A percentile compares a stretch with the other conserved stretches of the same genome.
phyloP scores from a whole-genome alignment of 176 grass and related monocot genomes.

The Oryza brachyantha region DNA sequence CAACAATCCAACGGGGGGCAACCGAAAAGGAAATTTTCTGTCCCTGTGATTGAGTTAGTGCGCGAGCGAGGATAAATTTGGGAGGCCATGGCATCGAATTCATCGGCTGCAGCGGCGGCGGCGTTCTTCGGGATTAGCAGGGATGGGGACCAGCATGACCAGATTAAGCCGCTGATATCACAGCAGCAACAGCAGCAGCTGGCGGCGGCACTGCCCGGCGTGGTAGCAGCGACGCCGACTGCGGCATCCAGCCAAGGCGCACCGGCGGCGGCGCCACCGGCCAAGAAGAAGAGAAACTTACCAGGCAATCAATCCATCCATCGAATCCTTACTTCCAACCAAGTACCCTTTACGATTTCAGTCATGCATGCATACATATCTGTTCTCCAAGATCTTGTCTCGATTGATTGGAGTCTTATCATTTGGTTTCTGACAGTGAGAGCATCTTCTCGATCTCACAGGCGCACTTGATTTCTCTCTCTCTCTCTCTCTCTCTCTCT shows the following conservation, averaged over 20 bases:
- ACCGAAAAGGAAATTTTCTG: background rate
- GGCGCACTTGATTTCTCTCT: conserved; percentile 18
- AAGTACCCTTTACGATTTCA: conserved; percentile 42
- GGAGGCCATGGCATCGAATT: conserved; percentile 75
- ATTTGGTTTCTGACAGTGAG: conserved; percentile 36
- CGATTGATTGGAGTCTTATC: conserved; percentile 48
- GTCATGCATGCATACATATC: conserved; percentile 36
- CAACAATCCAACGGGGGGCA: conserved; percentile 18
- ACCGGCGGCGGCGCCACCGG: conserved; percentile 37
- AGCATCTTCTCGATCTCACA: conserved; percentile 47
- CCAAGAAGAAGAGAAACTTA: conserved; percentile 92
- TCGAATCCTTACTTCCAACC: too few relatives aligned
- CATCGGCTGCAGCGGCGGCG: conserved; percentile 54
- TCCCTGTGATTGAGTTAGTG: conserved; percentile 14
- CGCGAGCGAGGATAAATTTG: conserved; percentile 29
- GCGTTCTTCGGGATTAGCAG: conserved; percentile 76
- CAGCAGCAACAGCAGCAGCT: conserved; percentile 37
- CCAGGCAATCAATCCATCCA: conserved; percentile 82
- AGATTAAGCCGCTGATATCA: conserved; percentile 69
- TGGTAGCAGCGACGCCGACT: conserved; percentile 1
- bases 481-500: background rate
- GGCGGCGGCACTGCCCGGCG: conserved; percentile 35
- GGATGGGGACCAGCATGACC: conserved; percentile 81
- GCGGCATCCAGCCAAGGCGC: conserved; percentile 16
- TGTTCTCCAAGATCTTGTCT: conserved; percentile 40